Conservation (phyloP, 2,329 filamentous ascomycete genomes). For the Aschersonia sp. region DNA sequence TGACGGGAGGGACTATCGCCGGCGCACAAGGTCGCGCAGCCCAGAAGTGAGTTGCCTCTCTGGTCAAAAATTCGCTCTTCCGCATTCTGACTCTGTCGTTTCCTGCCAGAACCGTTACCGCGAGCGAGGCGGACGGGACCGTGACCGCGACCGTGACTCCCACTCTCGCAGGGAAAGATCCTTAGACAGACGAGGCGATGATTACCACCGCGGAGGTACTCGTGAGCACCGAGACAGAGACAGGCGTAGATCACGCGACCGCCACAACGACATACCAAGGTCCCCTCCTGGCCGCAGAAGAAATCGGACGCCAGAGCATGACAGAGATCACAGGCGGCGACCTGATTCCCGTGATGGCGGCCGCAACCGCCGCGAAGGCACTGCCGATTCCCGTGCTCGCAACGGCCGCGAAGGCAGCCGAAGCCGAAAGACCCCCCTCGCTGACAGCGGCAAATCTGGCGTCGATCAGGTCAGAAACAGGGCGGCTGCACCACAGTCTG, state of each 20-base stretch:
- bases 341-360: conserved; percentile 58
- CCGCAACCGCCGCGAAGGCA: conserved; percentile 51
- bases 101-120: conserved; percentile 41
- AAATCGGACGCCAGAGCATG: conserved; percentile 47
- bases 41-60: conserved; percentile 38
- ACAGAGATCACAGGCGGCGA: conserved; percentile 54
- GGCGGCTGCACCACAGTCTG: conserved; percentile 37
- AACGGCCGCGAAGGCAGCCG: conserved; percentile 51
- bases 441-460: conserved; percentile 32
- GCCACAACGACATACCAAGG: conserved; percentile 42
- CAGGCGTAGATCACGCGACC: conserved; percentile 49
- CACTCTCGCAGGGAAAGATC: conserved; percentile 52
- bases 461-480: conserved; percentile 45
- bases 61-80: conserved; percentile 6
- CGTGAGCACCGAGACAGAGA: conserved; percentile 43
- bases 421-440: conserved; percentile 33
- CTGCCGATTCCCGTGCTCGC: conserved; percentile 55
- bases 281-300: conserved; percentile 43
- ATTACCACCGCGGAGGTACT: conserved; percentile 44
- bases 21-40: conserved; percentile 47
- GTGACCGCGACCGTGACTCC: conserved; percentile 35
- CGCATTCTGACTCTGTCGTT: conserved; percentile 23
- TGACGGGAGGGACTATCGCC: conserved; percentile 34
- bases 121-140: conserved; percentile 33
- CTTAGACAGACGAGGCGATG: not conserved